Evolutionary conservation across 179 eudicot genomes (phyloP).

Genomic region (Silene coronaria): DNA sequence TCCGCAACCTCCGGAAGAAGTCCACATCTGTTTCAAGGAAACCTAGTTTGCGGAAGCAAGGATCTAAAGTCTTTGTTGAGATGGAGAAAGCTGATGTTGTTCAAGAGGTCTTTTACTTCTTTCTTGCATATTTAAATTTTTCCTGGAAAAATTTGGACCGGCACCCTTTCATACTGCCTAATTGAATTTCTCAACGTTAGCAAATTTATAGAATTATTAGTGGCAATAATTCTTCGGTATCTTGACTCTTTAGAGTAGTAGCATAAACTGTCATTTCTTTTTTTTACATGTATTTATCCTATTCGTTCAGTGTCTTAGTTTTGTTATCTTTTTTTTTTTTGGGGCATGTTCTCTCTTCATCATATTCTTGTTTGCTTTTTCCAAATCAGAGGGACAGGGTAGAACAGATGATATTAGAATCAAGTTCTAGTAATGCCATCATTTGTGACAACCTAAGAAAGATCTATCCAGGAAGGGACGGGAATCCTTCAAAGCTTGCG

Average conservation of each 20-base stretch:
- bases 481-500: constrained; percentile 79
- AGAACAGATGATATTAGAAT: constrained; percentile 52
- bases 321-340: too few species aligned
- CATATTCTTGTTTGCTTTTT: background rate
- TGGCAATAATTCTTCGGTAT: too few species aligned
- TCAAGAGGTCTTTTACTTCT: constrained; percentile 54
- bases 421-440: constrained; percentile 45
- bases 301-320: too few species aligned
- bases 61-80: constrained; percentile 55
- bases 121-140: background rate
- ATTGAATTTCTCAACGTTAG: too few species aligned
- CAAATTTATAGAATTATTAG: too few species aligned
- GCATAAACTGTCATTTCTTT: too few species aligned
- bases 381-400: constrained; percentile 66
- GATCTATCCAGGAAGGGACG: constrained; percentile 79
- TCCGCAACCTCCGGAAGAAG: constrained; percentile 38
- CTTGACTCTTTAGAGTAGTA: too few species aligned
- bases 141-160: too few species aligned
- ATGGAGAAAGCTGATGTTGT: constrained; percentile 80
- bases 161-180: too few species aligned
- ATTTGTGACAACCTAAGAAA: constrained; percentile 62
- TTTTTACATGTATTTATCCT: too few species aligned
- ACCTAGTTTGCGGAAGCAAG: constrained; percentile 54
- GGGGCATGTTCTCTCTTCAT: background rate
- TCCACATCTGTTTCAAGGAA: constrained; percentile 28